Percentiles rank a stretch among this genome's conserved stretches.
Conservation (phyloP, 2,329 filamentous ascomycete species). For the Penicillium expansum region DNA sequence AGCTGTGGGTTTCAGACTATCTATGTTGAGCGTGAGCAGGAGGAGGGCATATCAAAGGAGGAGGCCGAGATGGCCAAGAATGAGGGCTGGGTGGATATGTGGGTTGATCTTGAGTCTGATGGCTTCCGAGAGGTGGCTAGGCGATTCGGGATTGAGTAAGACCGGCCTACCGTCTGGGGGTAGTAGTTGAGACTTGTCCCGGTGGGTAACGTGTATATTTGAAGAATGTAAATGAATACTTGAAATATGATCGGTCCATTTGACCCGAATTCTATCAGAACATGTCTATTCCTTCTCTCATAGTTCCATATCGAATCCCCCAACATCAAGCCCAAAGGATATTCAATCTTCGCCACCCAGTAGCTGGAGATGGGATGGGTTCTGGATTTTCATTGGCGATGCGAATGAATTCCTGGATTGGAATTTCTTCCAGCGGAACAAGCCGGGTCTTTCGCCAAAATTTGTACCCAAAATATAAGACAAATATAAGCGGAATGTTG, state of each 20-base stretch:
- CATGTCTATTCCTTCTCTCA: neutral
- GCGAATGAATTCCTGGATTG: constrained; percentile 23
- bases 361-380: neutral
- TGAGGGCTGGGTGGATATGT: constrained; percentile 64
- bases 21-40: constrained; percentile 66
- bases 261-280: neutral
- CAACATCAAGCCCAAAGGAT: neutral
- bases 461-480: constrained; percentile 46
- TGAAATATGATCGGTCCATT: neutral
- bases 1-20: constrained; percentile 64
- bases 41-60: constrained; percentile 61
- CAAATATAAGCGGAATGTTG: constrained; percentile 57
- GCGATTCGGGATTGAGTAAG: constrained; percentile 41
- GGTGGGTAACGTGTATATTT: neutral
- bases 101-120: constrained; percentile 52
- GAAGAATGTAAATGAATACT: neutral
- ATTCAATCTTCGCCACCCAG: neutral
- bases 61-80: constrained; percentile 53
- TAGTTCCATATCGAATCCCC: neutral
- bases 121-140: constrained; percentile 55
- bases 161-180: too few relatives aligned
- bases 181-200: neutral
- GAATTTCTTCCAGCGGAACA: constrained; percentile 28
- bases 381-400: neutral
- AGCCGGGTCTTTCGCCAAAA: constrained; percentile 34